A percentile compares a stretch with the other conserved stretches of the same genome.
Evolutionary conservation across 352 stramenopile species (phyloP).

Genomic region (Phytophthora foliorum): DNA sequence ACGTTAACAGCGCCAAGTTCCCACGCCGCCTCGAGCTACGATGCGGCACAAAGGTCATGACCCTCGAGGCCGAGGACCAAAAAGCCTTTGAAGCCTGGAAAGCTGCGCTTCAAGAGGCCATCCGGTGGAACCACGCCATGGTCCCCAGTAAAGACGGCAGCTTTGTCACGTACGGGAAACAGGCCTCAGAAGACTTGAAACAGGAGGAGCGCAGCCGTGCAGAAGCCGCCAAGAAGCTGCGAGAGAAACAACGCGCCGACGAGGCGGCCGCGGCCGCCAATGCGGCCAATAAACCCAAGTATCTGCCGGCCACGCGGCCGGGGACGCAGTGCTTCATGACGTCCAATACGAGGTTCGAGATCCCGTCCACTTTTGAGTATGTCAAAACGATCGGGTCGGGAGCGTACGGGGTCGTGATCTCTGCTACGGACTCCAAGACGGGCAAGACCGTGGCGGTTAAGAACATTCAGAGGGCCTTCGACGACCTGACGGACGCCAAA

Average conservation of each 20-base stretch:
- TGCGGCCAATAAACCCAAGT: conserved; percentile 85
- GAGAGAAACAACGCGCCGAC: conserved; percentile 79
- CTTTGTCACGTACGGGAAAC: conserved; percentile 85
- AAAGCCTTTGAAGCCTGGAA: conserved; percentile 68
- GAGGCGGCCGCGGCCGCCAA: conserved; percentile 70
- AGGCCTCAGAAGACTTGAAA: conserved; percentile 75
- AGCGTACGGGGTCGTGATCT: conserved; percentile 93
- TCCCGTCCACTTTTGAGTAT: conserved; percentile 82
- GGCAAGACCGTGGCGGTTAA: conserved; percentile 89
- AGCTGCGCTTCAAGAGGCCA: conserved; percentile 79
- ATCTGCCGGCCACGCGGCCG: conserved; percentile 71
- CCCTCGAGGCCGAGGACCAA: conserved; percentile 79
- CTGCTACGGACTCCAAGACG: conserved; percentile 55
- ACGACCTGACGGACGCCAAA: conserved; percentile 99
- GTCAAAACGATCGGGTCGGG: conserved; percentile 91
- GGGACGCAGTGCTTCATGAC: conserved; percentile 87
- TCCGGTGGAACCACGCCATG: conserved; percentile 91
- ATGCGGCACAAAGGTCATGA: conserved; percentile 78
- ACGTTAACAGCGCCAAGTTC: conserved; percentile 60
- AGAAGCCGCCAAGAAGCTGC: conserved; percentile 78
- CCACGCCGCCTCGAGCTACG: conserved; percentile 73
- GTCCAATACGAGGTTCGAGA: conserved; percentile 88
- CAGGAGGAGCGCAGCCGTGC: conserved; percentile 76
- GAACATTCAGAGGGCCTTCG: conserved; percentile 95
- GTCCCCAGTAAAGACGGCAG: conserved; percentile 81